Base-by-base conservation (phyloP, 441 rosid genomes). In the Brassica hybrid region DNA sequence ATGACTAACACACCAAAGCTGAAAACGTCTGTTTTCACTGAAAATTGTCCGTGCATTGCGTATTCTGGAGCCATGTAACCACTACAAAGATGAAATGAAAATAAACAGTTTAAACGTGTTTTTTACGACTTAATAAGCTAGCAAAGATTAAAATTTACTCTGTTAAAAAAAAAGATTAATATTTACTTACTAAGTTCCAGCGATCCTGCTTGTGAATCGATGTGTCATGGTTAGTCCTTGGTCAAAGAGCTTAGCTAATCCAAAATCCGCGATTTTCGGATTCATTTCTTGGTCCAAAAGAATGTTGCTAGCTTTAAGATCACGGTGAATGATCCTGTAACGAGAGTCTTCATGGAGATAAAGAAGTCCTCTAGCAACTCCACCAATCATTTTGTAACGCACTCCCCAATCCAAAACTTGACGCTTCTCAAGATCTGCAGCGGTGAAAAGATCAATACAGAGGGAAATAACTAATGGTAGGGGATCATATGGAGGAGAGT, bases 321-420 rank as follows among this genome's bases (percentile, higher is more conserved):
- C 99, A 16, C 97, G 87, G 62, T 94, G 99, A 50, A 94, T 94
- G 6, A 94, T 93, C 76, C 98, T 63, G 10, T 82, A 83, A 69
- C 99, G 90, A 2, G 98, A 95, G 80, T 95, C 99, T 77, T 93
- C 83, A 71, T 93, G 99, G 41, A 93, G 96, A 80, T 94, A 94
- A 65, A 94, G 90, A 19, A 93, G 96, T 34, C 99, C 97, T 81
- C 88, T 84, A 10, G 98, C 97, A 41, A 89, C 83, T 79, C 99
- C 98, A 74, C 88, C 90, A 5, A 94, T 91, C 23, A 94, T 87
- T 17, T 71, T 38, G 74, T 89, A 84, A 17, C 98, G 88, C 61
- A 78, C 74, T 34, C 48, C 76, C 99, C 97, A 95, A 58, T 90
- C 91, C 70, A 93, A 64, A 21, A 69, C 64, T 13, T 82, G 82